A percentile compares a stretch with the other conserved stretches of the same genome.
Evolutionary conservation across 2,329 filamentous ascomycete species (phyloP).

Genomic region (Pseudonectria buxi): DNA sequence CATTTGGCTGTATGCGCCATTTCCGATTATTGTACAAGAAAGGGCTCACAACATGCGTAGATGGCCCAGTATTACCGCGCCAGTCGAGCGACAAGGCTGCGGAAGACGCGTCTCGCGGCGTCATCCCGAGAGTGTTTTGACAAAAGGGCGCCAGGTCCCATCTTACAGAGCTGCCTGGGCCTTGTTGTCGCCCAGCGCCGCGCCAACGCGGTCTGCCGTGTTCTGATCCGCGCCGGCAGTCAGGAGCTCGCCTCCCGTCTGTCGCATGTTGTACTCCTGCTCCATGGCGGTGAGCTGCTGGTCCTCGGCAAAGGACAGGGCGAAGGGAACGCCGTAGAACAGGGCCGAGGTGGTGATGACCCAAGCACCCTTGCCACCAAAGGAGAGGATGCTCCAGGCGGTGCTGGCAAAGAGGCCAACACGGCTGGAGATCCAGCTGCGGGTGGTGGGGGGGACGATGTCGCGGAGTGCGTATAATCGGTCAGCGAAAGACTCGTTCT

Average conservation of each 20-base stretch:
- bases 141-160: constrained; percentile 3
- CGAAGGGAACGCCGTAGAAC: constrained; percentile 87
- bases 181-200: constrained; percentile 40
- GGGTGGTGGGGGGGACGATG: constrained; percentile 66
- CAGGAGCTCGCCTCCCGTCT: constrained; percentile 71
- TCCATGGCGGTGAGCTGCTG: constrained; percentile 97
- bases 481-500: constrained; percentile 55
- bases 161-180: constrained; percentile 46
- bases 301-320: constrained; percentile 88
- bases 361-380: constrained; percentile 85
- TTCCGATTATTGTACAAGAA: constrained; percentile 24
- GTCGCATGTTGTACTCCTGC: constrained; percentile 92
- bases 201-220: constrained; percentile 44
- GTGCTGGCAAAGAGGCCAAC: constrained; percentile 45
- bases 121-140: constrained; percentile 7
- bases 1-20: constrained; percentile 19
- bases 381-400: constrained; percentile 51
- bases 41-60: constrained; percentile 8
- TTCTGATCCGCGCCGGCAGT: constrained; percentile 39
- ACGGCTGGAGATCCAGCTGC: constrained; percentile 59
- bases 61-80: constrained; percentile 12
- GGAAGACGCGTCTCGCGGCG: constrained; percentile 2
- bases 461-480: constrained; percentile 67
- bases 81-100: constrained; percentile 11
- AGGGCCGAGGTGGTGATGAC: constrained; percentile 84